Conservation (phyloP, 768 basidiomycete genomes). For the Boletales sp. region DNA sequence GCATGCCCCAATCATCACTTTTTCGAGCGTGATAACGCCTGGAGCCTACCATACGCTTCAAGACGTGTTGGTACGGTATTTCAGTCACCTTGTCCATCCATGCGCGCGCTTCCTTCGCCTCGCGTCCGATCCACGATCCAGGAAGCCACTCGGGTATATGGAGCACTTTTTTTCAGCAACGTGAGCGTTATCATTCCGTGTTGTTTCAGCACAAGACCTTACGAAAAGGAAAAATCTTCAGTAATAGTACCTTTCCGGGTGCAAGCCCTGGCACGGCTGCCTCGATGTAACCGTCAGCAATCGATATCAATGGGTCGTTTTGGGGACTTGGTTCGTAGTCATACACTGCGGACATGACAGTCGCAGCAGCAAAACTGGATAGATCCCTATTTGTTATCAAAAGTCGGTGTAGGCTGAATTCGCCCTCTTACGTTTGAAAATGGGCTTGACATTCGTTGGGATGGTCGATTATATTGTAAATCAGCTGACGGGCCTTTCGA, state of each 20-base stretch:
- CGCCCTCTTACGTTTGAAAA: constrained; percentile 2
- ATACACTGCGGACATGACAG: constrained; percentile 16
- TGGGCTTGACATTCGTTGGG: not conserved
- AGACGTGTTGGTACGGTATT: constrained; percentile 23
- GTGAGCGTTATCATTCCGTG: no score
- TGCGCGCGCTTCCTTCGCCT: constrained; percentile 18
- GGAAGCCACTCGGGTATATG: constrained; percentile 35
- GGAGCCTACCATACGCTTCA: constrained; percentile 25
- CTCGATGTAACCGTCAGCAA: not conserved
- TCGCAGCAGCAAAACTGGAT: constrained; percentile 29
- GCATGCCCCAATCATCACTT: no score
- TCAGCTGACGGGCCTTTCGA: not conserved
- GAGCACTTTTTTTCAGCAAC: constrained; percentile 1
- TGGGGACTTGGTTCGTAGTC: constrained; percentile 11
- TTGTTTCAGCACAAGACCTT: not conserved
- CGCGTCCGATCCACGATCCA: constrained; percentile 35
- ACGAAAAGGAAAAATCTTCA: constrained; percentile 14
- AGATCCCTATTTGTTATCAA: not conserved
- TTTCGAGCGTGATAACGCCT: not conserved
- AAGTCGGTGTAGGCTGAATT: no score
- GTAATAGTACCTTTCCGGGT: not conserved
- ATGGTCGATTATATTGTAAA: not conserved
- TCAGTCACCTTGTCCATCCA: constrained; percentile 5
- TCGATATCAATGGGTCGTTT: constrained; percentile 8
- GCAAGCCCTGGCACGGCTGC: not conserved